Conservation (phyloP, 2,329 filamentous ascomycete species). For the Aspergillus fijiensis region DNA sequence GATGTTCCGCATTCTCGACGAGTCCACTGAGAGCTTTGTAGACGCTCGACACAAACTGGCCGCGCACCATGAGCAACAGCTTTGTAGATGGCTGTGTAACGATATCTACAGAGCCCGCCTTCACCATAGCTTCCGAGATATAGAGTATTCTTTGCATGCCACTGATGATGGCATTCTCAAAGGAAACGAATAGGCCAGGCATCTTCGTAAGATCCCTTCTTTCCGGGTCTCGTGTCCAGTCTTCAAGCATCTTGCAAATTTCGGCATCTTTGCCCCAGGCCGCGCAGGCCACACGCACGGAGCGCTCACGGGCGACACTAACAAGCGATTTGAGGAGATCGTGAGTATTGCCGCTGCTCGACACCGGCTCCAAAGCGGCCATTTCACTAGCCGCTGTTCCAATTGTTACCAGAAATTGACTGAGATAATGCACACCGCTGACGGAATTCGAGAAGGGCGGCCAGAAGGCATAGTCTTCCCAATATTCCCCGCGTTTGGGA, state of each 20-base stretch:
- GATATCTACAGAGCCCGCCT: conserved; percentile 71
- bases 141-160: conserved; percentile 97
- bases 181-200: conserved; percentile 80
- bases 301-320: conserved; percentile 76
- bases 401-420: conserved; percentile 76
- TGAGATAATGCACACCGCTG: conserved; percentile 86
- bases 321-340: conserved; percentile 77
- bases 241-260: conserved; percentile 86
- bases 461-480: conserved; percentile 96
- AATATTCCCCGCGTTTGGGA: conserved; percentile 75
- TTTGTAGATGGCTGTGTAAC: conserved; percentile 83
- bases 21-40: conserved; percentile 94
- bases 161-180: conserved; percentile 75
- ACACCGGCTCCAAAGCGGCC: conserved; percentile 69
- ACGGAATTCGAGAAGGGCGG: conserved; percentile 88
- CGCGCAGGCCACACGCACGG: conserved; percentile 78
- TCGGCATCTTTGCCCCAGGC: conserved; percentile 94
- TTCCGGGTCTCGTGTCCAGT: conserved; percentile 84
- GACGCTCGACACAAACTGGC: conserved; percentile 87
- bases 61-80: conserved; percentile 83
- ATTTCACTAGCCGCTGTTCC: conserved; percentile 87
- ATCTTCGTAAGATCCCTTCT: conserved; percentile 85
- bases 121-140: conserved; percentile 78
- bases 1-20: conserved; percentile 90
- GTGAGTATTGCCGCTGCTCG: conserved; percentile 54